Evolutionary conservation across 2,329 filamentous ascomycete genomes (phyloP).

Genomic region (Elsinoe perseae): DNA sequence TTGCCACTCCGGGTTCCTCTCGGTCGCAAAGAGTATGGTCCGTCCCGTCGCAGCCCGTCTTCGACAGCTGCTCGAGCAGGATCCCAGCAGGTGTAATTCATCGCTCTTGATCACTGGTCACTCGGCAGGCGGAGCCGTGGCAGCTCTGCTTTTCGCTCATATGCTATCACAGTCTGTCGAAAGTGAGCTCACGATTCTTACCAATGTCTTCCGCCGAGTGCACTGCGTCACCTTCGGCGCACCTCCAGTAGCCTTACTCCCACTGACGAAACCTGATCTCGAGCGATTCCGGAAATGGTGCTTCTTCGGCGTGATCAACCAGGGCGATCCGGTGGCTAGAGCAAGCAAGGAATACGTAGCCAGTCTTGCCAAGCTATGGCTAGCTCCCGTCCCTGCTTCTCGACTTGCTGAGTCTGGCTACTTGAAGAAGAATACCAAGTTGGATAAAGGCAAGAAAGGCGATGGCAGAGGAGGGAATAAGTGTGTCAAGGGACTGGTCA

Average conservation of each 20-base stretch:
- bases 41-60: slow-evolving; percentile 42
- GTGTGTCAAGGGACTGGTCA: slow-evolving; percentile 14
- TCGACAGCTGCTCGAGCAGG: slow-evolving; percentile 36
- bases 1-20: slow-evolving; percentile 15
- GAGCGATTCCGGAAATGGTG: slow-evolving; percentile 52
- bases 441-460: slow-evolving; percentile 16
- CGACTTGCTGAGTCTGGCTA: background rate
- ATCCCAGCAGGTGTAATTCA: slow-evolving; percentile 57
- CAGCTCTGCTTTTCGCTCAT: slow-evolving; percentile 70
- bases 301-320: slow-evolving; percentile 75
- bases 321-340: slow-evolving; percentile 72
- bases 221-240: slow-evolving; percentile 84
- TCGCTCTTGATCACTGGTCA: slow-evolving; percentile 79
- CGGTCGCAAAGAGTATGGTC: slow-evolving; percentile 43
- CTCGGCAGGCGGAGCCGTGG: slow-evolving; percentile 77
- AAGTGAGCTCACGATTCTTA: slow-evolving; percentile 63
- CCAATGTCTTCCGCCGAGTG: slow-evolving; percentile 64
- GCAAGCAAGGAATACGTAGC: slow-evolving; percentile 70
- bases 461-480: slow-evolving; percentile 17
- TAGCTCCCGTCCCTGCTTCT: slow-evolving; percentile 47
- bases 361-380: slow-evolving; percentile 63
- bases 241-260: slow-evolving; percentile 66
- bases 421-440: slow-evolving; percentile 5
- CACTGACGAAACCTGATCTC: slow-evolving; percentile 52
- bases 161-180: slow-evolving; percentile 59